These are phyloP conservation scores for Microcyclosporella mali DNA, from an alignment of 2,329 filamentous ascomycete species.

Conservation along the genomic window DNA sequence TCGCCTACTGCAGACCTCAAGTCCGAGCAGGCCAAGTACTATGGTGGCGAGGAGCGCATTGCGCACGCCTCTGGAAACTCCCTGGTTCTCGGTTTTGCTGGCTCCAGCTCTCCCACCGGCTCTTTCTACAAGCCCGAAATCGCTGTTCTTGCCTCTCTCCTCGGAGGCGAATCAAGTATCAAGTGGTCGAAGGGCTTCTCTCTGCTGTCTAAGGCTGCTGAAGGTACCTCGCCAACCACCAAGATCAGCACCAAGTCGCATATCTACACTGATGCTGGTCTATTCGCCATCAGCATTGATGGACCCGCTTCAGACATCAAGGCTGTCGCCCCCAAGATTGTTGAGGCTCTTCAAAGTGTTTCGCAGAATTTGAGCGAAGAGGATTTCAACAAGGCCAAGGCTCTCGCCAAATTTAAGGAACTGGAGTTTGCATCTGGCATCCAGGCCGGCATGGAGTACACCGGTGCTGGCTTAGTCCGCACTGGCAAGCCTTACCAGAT, in stretches of 20 bases:
- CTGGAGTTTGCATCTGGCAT: constrained; percentile 75
- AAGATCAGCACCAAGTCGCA: constrained; percentile 68
- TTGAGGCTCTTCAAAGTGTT: constrained; percentile 76
- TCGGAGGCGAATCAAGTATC: constrained; percentile 84
- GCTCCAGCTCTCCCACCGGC: constrained; percentile 67
- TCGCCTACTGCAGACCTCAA: constrained; percentile 49
- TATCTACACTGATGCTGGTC: constrained; percentile 88
- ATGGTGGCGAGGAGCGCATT: constrained; percentile 88
- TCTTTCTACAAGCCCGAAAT: constrained; percentile 82
- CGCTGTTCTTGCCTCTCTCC: constrained; percentile 76
- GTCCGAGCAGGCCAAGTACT: constrained; percentile 71
- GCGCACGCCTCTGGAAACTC: constrained; percentile 71
- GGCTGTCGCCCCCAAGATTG: constrained; percentile 66
- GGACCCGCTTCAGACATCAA: constrained; percentile 69
- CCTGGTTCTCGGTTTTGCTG: constrained; percentile 85
- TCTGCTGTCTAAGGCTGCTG: constrained; percentile 72
- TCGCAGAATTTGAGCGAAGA: constrained; percentile 68
- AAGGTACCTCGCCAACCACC: constrained; percentile 56
- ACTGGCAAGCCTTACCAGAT: constrained; percentile 79
- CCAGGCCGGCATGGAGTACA: constrained; percentile 70
- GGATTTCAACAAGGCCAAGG: constrained; percentile 83
- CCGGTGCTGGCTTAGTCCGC: constrained; percentile 76
- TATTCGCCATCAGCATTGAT: constrained; percentile 74
- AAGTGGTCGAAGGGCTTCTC: constrained; percentile 96
- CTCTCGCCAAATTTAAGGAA: constrained; percentile 87